Base-by-base conservation (phyloP, 108 stramenopile genomes). In the Nitzschia sp. region DNA sequence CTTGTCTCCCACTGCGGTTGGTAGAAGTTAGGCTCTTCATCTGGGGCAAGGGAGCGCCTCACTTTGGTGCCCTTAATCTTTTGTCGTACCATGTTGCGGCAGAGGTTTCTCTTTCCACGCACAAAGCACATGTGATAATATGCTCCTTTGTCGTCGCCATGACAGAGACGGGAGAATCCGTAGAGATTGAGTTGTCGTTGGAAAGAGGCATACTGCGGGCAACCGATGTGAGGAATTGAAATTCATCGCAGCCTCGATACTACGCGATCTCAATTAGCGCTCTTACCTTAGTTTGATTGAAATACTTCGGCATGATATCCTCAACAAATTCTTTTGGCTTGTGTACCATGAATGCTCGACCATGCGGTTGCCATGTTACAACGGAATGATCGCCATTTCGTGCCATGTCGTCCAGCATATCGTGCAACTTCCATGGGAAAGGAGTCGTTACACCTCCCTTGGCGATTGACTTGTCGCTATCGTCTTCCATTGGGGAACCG, bases 281-380 rank as follows among this genome's bases (percentile, higher is more conserved):
- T 43, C 85, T 77, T 63, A 77, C 75, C 71, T 90, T 91, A 37
- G 90, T 87, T 63, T 89, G 91, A 44, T 82, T 83, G 71, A 96
- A 96, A 69, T 90, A 91, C 10, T 71, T 48, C 7, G 92, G 93
- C 88, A 98, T 85, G 41, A 95, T 63, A 34, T 84, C 24, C n/a
- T 67, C 57, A 12, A 87, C 86, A 65, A 93, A 88, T 7, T 77
- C 83, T 43, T 81, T 80, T 7, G 82, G 83, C 24, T 85, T 80
- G 57, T 83, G 83, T 10, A 92, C 80, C 40, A 83, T 73, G 44
- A 92, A 92, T 51, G 78, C 77, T 51, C 85, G 70, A 12, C 91
- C 91, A 60, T 89, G 87, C 29, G 88, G 76, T 41, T 79, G 81
- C 91, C 91, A 92, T 0, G 80, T 84, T 12, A 92, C 82, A 29